Base-by-base conservation (phyloP, 257 asterid species). In the Leonotis leonurus region DNA sequence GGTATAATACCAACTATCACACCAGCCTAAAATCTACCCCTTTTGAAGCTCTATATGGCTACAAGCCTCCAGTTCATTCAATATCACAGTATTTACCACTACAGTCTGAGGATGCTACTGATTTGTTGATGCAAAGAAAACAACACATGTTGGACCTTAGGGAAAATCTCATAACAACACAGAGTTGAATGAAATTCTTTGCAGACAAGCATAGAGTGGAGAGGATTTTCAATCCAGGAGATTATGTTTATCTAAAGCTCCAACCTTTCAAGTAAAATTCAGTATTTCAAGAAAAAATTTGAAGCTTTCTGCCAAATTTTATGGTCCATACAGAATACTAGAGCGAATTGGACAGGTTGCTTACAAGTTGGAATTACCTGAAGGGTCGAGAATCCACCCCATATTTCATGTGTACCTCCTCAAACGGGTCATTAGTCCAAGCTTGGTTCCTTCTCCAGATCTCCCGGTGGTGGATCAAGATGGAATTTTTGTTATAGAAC, bases 361-460 rank as follows among this genome's bases (percentile, higher is more conserved):
- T 0, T 49, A 49, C 1, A 49, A 7, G 5, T 9, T 49, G 1
- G 55, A 22, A 2, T 2, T 49, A 3, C 55, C 55, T 0, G 55
- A 36, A 1, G 0, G 5, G 0, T 46, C 26, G 1, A 3, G 3
- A 0, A 46, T 46, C 5, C 53, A 46, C n/a, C 55, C 55, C 0
- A 32, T 49, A 2, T 49, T 49, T 16, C 32, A 49, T 21, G 32
- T 49, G 0, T 49, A 30, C 2, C 16, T 49, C 0, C 32, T 49
- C 1, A 10, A 49, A 2, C 10, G 22, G 6, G 0, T 1, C 1
- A 0, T 3, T 0, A 5, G 55, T 0, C 0, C 1, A 0, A 12
- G 1, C 0, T 0, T 8, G 0, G 10, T 22, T 3, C 55, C n/a
- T 8, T 9, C 0, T 0, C 0, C 14, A 0, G 5, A 49, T 0